A percentile compares a stretch with the other conserved stretches of the same genome.
These are phyloP conservation scores for Clonostachys solani DNA, from an alignment of 2,329 filamentous ascomycete genomes.

Conservation along the genomic window DNA sequence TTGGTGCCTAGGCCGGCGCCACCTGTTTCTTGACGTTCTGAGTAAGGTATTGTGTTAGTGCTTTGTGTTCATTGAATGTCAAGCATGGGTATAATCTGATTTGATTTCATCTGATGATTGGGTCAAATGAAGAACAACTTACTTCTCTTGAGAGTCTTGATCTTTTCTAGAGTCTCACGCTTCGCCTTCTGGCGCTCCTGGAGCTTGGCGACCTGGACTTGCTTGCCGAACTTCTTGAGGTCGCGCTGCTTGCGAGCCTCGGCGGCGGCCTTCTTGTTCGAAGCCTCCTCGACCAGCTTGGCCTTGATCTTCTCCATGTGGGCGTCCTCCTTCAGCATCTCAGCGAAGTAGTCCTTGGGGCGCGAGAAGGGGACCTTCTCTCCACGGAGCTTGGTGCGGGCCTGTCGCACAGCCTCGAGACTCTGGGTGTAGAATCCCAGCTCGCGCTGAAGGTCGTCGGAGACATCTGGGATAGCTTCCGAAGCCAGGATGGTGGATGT, in stretches of 20 bases:
- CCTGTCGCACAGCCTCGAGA: conserved; percentile 71
- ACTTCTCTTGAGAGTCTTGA: conserved; percentile 94
- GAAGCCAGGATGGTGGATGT: conserved; percentile 62
- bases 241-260: conserved; percentile 91
- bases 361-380: conserved; percentile 84
- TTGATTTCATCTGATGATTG: not conserved
- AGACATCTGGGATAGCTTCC: conserved; percentile 70
- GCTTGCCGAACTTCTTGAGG: conserved; percentile 98
- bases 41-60: conserved; percentile 12
- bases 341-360: conserved; percentile 93
- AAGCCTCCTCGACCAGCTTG: conserved; percentile 88
- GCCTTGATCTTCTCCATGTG: conserved; percentile 97
- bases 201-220: conserved; percentile 92
- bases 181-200: conserved; percentile 93
- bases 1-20: conserved; percentile 58
- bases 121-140: conserved; percentile 13
- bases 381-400: conserved; percentile 69
- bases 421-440: conserved; percentile 90
- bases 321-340: conserved; percentile 98
- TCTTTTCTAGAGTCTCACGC: conserved; percentile 91
- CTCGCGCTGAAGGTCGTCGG: conserved; percentile 90
- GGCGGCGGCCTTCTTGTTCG: conserved; percentile 84
- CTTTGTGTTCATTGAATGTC: conserved; percentile 9
- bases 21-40: conserved; percentile 77
- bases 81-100: not conserved